Conservation (phyloP, 768 basidiomycete species). For the Rhizopogon rudus region DNA sequence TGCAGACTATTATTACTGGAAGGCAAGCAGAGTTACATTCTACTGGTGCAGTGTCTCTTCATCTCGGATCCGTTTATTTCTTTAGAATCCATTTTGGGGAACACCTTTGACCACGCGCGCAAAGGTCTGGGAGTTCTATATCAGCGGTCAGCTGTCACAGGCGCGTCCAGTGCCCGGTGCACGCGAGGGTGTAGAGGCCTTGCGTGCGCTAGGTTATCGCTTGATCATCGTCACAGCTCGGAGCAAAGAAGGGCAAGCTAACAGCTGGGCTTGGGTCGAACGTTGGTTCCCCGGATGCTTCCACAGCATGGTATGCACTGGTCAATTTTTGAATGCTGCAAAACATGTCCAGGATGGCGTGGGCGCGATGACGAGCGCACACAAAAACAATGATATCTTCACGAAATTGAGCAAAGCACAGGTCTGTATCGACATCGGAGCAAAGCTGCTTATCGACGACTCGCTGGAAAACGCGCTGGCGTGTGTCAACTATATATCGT, state of each 20-base stretch:
- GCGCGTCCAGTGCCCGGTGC: conserved; percentile 58
- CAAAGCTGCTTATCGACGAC: conserved; percentile 72
- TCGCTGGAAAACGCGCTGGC: conserved; percentile 72
- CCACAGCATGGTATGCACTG: conserved; percentile 63
- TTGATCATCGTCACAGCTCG: conserved; percentile 79
- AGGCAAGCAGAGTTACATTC: conserved; percentile 32
- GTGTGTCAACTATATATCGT: conserved; percentile 34
- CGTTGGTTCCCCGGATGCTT: conserved; percentile 62
- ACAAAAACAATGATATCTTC: conserved; percentile 34
- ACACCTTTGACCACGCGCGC: conserved; percentile 47
- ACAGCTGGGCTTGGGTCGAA: conserved; percentile 64
- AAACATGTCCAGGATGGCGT: conserved; percentile 23
- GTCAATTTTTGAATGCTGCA: conserved; percentile 57
- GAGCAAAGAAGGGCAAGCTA: conserved; percentile 44
- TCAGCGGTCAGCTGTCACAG: conserved; percentile 40
- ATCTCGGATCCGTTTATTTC: background rate
- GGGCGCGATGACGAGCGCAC: background rate
- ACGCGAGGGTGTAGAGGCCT: conserved; percentile 45
- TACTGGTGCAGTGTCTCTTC: background rate
- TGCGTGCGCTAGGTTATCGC: conserved; percentile 60
- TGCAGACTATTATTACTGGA: conserved; percentile 74
- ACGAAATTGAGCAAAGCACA: conserved; percentile 69
- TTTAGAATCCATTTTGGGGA: conserved; percentile 57
- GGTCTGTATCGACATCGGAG: conserved; percentile 59
- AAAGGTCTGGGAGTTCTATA: conserved; percentile 59